Evolutionary conservation across 2,329 filamentous ascomycete genomes (phyloP), one percentile per base, ranked within the genome.

Genomic region (Ceratocystis cubensis): DNA sequence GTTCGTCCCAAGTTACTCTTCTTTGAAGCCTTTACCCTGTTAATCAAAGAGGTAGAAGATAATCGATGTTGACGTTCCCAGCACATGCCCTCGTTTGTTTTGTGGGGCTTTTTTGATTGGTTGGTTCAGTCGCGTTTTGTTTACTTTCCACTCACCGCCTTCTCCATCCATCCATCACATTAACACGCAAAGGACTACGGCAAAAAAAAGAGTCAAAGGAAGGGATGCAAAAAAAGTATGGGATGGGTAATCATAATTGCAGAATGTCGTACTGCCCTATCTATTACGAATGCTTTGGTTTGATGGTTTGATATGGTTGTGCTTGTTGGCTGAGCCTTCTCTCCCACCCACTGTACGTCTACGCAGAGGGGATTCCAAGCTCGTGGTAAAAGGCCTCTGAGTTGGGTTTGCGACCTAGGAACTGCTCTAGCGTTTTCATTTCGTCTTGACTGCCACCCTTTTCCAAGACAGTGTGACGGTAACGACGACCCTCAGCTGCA

Each of bases 351-450:
- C 10, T 53, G 28, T 20, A 4, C 28, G 15, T 59, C 22, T 69
- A 65, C 68, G 48, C 46, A 63, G 64, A 44, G 0, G 70, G 48
- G 48, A 72, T 71, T 10, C 89, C 89, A 63, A 94, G 77, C 73
- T 93, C 89, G 75, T 83, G 82, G 75, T 92, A 93, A 73, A 94
- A 94, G 0, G 89, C 84, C 73, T 93, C 88, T 0, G 84, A 86
- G 73, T 82, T 90, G 0, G 89, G 89, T 76, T 88, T 84, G 70
- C 89, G 78, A 5, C 89, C 88, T 67, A 94, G 74, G 76, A 93
- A 94, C 71, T 91, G 85, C 77, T 88, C 85, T 67, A 94, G 76
- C 10, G 87, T 88, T 69, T 84, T 79, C 88, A 93, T 91, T 78
- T 93, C 89, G 71, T 92, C 88, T 74, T 87, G 86, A 71, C 84